Evolutionary conservation across 148 eudicot species (phyloP).

Genomic region (Oxyria digyna): DNA sequence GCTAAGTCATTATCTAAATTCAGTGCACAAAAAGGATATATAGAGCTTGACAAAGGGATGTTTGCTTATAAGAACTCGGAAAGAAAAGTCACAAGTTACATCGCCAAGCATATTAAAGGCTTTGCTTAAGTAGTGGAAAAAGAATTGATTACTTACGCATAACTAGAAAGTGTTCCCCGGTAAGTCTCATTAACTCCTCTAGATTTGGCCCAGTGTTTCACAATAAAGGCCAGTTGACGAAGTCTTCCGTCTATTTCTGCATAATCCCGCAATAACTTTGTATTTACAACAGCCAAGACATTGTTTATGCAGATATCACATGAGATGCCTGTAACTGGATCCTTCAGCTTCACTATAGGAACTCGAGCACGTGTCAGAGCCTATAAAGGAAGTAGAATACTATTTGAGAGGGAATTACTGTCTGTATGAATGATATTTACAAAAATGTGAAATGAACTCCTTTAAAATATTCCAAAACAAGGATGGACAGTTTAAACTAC

Average conservation of each 20-base stretch:
- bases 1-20: background rate
- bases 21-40: background rate
- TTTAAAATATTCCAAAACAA: background rate
- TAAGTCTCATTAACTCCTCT: constrained; percentile 93
- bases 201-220: constrained; percentile 96
- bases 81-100: background rate
- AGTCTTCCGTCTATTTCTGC: constrained; percentile 70
- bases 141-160: constrained; percentile 58
- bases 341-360: constrained; percentile 96
- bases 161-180: constrained; percentile 91
- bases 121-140: background rate
- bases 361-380: constrained; percentile 89
- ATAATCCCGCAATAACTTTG: constrained; percentile 85
- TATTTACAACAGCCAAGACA: constrained; percentile 81
- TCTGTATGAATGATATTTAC: background rate
- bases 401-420: background rate
- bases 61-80: background rate
- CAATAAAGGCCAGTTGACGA: constrained; percentile 84
- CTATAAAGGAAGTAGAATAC: constrained; percentile 20
- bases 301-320: constrained; percentile 95
- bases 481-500: background rate
- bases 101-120: background rate
- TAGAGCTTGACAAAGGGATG: background rate
- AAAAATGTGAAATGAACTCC: background rate
- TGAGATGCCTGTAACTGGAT: constrained; percentile 74